phyloP scores from a whole-genome alignment of 805 yeast species.

The Zygosaccharomyces bisporus region DNA sequence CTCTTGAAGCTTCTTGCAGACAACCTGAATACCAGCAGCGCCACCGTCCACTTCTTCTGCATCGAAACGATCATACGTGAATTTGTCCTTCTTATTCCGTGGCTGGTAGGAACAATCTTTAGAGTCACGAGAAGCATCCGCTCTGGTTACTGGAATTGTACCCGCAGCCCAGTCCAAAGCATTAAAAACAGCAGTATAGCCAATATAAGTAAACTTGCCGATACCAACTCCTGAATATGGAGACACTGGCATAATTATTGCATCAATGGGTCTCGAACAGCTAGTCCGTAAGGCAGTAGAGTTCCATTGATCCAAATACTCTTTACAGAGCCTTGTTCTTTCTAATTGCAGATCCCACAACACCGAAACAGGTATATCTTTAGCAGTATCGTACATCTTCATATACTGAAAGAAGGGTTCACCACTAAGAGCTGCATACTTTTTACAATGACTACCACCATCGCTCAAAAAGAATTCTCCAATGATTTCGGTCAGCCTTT shows the following conservation, averaged over 20 bases:
- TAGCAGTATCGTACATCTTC: conserved; percentile 37
- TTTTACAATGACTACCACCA: conserved; percentile 40
- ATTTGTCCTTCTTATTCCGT: conserved; percentile 43
- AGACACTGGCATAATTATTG: conserved; percentile 46
- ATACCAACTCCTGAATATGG: conserved; percentile 42
- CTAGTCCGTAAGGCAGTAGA: conserved; percentile 35
- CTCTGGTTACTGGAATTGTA: conserved; percentile 55
- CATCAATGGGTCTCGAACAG: conserved; percentile 45
- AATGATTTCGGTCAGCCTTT: conserved; percentile 35
- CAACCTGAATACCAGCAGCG: conserved; percentile 63
- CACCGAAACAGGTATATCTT: conserved; percentile 38
- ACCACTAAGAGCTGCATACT: conserved; percentile 38
- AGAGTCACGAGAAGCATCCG: conserved; percentile 42
- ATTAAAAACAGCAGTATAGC: conserved; percentile 55
- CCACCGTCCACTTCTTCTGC: conserved; percentile 53
- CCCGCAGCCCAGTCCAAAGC: conserved; percentile 55
- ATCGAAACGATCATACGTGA: conserved; percentile 45
- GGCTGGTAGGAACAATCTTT: conserved; percentile 30
- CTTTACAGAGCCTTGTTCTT: conserved; percentile 39
- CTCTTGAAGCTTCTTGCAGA: conserved; percentile 57
- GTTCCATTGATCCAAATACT: conserved; percentile 43
- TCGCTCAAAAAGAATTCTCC: conserved; percentile 44
- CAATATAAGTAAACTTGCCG: conserved; percentile 39
- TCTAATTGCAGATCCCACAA: conserved; percentile 44
- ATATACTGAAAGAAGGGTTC: conserved; percentile 46